These are phyloP conservation scores for Fallopia convolvulus DNA, from an alignment of 148 eudicot genomes.

Conservation along the genomic window DNA sequence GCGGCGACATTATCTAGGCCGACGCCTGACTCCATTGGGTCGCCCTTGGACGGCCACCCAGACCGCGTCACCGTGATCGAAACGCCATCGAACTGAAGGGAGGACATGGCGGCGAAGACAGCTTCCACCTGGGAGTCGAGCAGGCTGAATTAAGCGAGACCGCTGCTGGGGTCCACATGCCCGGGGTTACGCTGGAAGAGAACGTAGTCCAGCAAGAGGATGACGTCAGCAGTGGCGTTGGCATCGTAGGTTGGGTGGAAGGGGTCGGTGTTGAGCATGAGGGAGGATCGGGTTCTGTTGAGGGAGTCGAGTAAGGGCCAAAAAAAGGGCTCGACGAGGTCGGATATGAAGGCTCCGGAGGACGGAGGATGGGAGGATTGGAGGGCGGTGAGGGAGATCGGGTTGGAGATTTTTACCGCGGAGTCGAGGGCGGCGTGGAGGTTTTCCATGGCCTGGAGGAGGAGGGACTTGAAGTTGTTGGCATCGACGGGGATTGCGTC, in stretches of 20 bases:
- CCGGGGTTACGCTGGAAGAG: conserved; percentile 69
- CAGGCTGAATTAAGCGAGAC: conserved; percentile 47
- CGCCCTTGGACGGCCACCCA: conserved; percentile 94
- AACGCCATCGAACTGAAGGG: conserved; percentile 55
- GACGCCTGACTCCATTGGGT: conserved; percentile 62
- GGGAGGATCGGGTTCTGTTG: conserved; percentile 33
- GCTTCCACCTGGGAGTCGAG: conserved; percentile 90
- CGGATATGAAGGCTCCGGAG: conserved; percentile 56
- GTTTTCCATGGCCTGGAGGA: conserved; percentile 71
- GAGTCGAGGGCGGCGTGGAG: conserved; percentile 45
- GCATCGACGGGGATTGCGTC: conserved; percentile 68
- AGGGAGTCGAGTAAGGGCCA: conserved; percentile 64
- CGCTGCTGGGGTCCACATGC: conserved; percentile 63
- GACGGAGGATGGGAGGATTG: conserved; percentile 76
- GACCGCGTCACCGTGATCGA: conserved; percentile 62
- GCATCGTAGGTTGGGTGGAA: conserved; percentile 67
- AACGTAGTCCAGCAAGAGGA: conserved; percentile 60
- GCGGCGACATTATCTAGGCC: conserved; percentile 57
- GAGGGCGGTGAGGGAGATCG: conserved; percentile 60
- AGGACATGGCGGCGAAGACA: conserved; percentile 77
- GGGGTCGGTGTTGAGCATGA: conserved; percentile 87
- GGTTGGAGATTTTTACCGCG: conserved; percentile 67
- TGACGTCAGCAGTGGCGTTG: conserved; percentile 45
- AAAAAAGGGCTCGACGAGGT: conserved; percentile 49
- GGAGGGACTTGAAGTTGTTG: conserved; percentile 71